Conservation (phyloP, 2,329 filamentous ascomycete species). For the Ambrosiella xylebori region DNA sequence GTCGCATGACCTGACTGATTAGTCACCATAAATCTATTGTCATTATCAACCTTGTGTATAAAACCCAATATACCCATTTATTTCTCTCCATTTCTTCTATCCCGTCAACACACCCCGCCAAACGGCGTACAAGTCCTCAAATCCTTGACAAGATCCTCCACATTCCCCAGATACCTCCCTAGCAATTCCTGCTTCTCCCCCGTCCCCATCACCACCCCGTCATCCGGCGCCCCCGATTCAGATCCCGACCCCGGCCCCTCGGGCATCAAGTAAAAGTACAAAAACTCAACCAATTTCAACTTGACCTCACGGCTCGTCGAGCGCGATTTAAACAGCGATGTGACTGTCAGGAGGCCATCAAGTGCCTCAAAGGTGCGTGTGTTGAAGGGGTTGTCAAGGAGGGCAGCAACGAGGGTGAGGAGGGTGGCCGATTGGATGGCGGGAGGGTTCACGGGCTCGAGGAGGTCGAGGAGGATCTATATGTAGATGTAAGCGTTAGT, state of each 20-base stretch:
- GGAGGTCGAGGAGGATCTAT: conserved; percentile 75
- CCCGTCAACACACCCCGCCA: conserved; percentile 30
- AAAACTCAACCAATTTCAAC: conserved; percentile 86
- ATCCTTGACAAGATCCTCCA: conserved; percentile 72
- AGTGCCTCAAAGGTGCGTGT: conserved; percentile 83
- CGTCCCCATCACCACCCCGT: conserved; percentile 32
- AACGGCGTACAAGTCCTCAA: conserved; percentile 64
- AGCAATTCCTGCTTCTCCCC: conserved; percentile 70
- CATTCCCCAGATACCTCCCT: conserved; percentile 61
- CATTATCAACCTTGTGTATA: conserved; percentile 19
- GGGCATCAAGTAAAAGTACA: conserved; percentile 98
- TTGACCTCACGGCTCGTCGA: conserved; percentile 78
- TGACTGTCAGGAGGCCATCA: conserved; percentile 80
- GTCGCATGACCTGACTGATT: no score
- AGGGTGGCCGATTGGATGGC: conserved; percentile 82
- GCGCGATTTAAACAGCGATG: conserved; percentile 79
- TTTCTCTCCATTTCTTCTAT: not conserved
- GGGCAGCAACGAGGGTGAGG: conserved; percentile 72
- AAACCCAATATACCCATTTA: conserved; percentile 19
- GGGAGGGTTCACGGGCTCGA: conserved; percentile 81
- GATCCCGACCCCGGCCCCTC: conserved; percentile 44
- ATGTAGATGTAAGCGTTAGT: not conserved
- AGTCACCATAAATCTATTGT: conserved; percentile 19
- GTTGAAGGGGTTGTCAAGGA: conserved; percentile 73
- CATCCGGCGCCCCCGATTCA: conserved; percentile 26